phyloP scores from a whole-genome alignment of 345 rosid genomes.

The Eucalyptus lansdowneana region DNA sequence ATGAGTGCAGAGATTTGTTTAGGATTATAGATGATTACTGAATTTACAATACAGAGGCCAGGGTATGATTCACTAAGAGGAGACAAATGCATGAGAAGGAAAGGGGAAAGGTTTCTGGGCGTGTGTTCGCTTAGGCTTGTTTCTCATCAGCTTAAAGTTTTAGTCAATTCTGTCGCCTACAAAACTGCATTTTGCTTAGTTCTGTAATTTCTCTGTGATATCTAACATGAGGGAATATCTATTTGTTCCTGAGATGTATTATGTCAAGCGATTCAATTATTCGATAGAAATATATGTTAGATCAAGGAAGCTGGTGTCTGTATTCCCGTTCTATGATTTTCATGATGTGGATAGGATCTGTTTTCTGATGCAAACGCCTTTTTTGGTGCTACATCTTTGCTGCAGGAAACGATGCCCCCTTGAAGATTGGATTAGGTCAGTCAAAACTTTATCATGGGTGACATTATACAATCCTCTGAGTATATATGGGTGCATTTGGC shows the following conservation, averaged over 20 bases:
- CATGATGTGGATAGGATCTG: not conserved
- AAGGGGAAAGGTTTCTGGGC: not conserved
- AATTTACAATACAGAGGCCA: not conserved
- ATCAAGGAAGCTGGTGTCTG: not conserved
- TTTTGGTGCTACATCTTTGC: not conserved
- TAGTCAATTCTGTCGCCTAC: not conserved
- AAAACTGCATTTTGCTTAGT: not conserved
- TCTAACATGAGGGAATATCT: not conserved
- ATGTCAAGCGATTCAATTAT: not conserved
- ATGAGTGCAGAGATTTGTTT: not conserved
- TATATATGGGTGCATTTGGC: not conserved
- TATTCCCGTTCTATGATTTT: not conserved
- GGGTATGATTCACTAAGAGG: not conserved
- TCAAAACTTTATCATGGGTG: not conserved
- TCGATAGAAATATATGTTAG: not conserved
- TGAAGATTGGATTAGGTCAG: conserved; percentile 25
- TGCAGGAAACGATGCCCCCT: conserved; percentile 1
- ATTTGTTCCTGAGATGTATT: not conserved
- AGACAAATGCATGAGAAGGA: not conserved
- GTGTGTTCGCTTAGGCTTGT: not conserved
- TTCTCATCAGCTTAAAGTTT: not conserved
- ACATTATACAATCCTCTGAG: not conserved
- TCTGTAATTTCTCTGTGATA: not conserved
- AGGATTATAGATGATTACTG: not conserved
- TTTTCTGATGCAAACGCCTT: not conserved